These are phyloP conservation scores for Syzygium syzygioides DNA, from an alignment of 441 rosid genomes.

Conservation along the genomic window DNA sequence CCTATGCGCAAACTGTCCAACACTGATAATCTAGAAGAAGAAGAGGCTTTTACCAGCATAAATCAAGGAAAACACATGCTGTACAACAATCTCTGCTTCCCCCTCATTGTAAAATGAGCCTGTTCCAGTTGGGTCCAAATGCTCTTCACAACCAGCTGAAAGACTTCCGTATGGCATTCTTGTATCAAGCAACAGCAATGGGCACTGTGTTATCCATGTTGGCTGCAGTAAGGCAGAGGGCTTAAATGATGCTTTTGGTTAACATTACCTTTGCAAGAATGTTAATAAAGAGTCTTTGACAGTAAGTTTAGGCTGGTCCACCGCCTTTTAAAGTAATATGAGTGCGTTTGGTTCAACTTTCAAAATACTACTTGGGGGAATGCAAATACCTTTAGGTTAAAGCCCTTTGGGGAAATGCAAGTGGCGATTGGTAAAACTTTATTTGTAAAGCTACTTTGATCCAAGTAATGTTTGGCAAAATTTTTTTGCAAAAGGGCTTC, in stretches of 20 bases:
- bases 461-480: too few species aligned
- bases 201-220: slow-evolving; percentile 89
- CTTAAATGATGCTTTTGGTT: background rate
- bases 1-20: background rate
- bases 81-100: slow-evolving; percentile 90
- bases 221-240: slow-evolving; percentile 47
- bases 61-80: slow-evolving; percentile 73
- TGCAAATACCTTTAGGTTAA: too few species aligned
- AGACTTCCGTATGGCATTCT: slow-evolving; percentile 95
- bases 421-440: too few species aligned
- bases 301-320: background rate
- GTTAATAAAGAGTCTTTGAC: background rate
- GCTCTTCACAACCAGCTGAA: slow-evolving; percentile 87
- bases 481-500: too few species aligned
- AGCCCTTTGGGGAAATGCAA: too few species aligned
- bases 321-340: background rate
- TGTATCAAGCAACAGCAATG: slow-evolving; percentile 91
- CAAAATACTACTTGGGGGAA: too few species aligned
- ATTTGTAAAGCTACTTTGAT: too few species aligned
- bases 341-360: too few species aligned
- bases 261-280: background rate
- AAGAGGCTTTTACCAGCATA: slow-evolving; percentile 51
- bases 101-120: slow-evolving; percentile 97
- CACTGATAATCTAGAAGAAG: background rate
- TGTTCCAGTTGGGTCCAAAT: slow-evolving; percentile 95